Percentiles rank a stretch among this genome's conserved stretches.
Conservation (phyloP, 192 early-diverging fungal genomes). For the Ambispora gerdemannii region DNA sequence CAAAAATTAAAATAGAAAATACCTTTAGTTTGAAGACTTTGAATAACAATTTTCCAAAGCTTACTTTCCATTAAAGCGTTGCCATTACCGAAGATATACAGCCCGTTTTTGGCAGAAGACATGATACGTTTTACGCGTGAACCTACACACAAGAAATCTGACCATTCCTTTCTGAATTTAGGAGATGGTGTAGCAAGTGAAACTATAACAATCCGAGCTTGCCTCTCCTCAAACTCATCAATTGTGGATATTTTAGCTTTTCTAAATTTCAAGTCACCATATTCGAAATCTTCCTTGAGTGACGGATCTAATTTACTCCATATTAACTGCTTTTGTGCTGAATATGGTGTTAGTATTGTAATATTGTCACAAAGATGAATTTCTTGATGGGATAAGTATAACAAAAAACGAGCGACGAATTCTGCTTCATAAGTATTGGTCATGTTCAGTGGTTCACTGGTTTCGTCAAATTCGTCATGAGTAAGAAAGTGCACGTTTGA, state of each 20-base stretch:
- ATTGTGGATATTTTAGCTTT: neutral
- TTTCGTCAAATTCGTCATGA: no score
- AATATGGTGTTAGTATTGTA: neutral
- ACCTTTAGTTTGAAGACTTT: neutral
- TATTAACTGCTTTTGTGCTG: neutral
- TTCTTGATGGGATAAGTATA: neutral
- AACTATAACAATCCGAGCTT: neutral
- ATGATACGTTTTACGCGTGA: neutral
- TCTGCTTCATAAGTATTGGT: no score
- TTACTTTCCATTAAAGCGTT: neutral
- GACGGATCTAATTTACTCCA: neutral
- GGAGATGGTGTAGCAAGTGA: neutral
- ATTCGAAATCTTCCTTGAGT: no score
- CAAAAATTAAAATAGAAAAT: neutral
- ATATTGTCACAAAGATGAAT: neutral
- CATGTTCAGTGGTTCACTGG: no score
- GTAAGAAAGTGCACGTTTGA: no score
- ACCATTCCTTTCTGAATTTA: neutral
- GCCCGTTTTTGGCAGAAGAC: neutral
- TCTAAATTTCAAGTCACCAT: neutral
- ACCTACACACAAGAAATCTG: neutral
- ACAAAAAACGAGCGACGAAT: neutral
- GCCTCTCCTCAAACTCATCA: neutral
- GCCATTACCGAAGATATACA: neutral
- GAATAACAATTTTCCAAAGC: neutral